Evolutionary conservation across 1,284 basidiomycete species (phyloP), one percentile per base, ranked within the genome.

Genomic region (Apiotrichum siamense): DNA sequence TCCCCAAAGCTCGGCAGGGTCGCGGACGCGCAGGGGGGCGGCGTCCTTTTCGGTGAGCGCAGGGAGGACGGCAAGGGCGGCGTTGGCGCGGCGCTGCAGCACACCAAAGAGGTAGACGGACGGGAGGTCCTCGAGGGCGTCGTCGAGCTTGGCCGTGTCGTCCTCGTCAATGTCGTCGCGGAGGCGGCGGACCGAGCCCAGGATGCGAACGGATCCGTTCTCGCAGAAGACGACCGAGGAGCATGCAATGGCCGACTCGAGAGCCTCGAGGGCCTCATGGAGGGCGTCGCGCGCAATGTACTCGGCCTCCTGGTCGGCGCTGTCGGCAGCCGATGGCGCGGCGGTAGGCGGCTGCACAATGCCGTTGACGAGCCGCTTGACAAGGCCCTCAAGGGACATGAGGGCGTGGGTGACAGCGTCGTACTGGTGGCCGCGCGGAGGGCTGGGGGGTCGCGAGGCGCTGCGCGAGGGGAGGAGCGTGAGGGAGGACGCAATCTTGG

Each of bases 121-220:
- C 9, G 73, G 73, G 17, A 75, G 59, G 54, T 76, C 74, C 56
- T 76, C 74, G 48, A 73, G 61, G 0, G 74, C 74, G 48, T 76
- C 73, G 52, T 75, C 69, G 11, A 74, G 62, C 41, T 62, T 58
- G 29, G 71, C 72, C 26, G 72, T 68, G 23, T 54, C 57, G 13
- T 55, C 57, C 31, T 66, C 58, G 43, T 66, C 69, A 27, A 67
- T 60, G 49, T 75, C 72, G 55, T 73, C 72, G 36, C 69, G 61
- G 18, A 72, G 61, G 27, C 69, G 55, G n/a, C 63, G 54, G 13
- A 61, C 40, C 48, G 63, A 41, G 44, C 43, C 50, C 18, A 58
- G 51, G 17, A 67, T 61, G 12, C 61, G 33, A 4, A 50, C 49
- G 3, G 64, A 56, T 0, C 54, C 58, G 24, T 60, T 47, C 17